These are phyloP conservation scores for Flaveria sonorensis DNA, from an alignment of 129 eudicot species.

Conservation along the genomic window DNA sequence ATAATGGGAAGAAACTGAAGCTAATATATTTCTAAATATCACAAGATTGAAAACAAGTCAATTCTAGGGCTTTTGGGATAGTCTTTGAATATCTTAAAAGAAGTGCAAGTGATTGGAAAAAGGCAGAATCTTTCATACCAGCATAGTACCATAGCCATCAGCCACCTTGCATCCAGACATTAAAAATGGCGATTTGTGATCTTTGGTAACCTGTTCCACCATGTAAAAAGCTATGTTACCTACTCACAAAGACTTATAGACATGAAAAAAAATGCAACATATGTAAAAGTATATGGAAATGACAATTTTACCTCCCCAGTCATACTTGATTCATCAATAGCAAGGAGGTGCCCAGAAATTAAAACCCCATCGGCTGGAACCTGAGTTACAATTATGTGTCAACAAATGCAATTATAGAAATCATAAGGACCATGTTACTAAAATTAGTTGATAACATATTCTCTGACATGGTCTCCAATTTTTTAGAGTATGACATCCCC, in stretches of 20 bases:
- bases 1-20: background rate
- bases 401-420: conserved; percentile 17
- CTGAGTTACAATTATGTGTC: conserved; percentile 39
- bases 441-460: background rate
- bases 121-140: conserved; percentile 51
- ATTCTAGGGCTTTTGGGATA: too few species aligned
- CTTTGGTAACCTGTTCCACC: conserved; percentile 66
- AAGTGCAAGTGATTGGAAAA: background rate
- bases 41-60: background rate
- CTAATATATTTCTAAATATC: background rate
- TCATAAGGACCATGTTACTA: conserved; percentile 4
- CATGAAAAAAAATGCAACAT: background rate
- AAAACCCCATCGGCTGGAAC: conserved; percentile 94
- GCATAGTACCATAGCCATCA: conserved; percentile 98
- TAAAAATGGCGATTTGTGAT: conserved; percentile 70
- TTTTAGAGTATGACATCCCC: conserved; percentile 84
- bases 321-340: conserved; percentile 96
- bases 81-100: background rate
- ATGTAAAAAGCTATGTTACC: conserved; percentile 4
- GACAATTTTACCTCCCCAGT: conserved; percentile 97
- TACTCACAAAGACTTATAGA: background rate
- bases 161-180: conserved; percentile 99
- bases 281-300: conserved; percentile 19
- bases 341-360: conserved; percentile 80
- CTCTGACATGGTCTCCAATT: conserved; percentile 88